These are phyloP conservation scores for Fusarium sp. DNA, from an alignment of 2,329 filamentous ascomycete species.

Conservation along the genomic window DNA sequence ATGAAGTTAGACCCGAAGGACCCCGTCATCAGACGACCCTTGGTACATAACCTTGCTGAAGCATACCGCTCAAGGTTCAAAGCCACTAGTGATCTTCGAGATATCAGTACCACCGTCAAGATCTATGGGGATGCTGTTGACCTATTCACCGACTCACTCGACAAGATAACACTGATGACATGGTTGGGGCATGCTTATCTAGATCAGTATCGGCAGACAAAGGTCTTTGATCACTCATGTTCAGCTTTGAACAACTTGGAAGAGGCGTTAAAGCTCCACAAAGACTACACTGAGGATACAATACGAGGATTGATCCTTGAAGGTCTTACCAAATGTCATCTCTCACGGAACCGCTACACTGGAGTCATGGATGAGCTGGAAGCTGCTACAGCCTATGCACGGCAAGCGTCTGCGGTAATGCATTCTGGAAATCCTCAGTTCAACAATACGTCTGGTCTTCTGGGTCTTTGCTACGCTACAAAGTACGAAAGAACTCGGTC, in stretches of 20 bases:
- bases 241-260: neutral
- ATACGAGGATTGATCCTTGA: neutral
- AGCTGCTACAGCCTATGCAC: too few relatives aligned
- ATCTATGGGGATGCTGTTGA: neutral
- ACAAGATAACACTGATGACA: neutral
- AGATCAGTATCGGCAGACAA: rapidly evolving
- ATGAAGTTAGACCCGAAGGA: rapidly evolving
- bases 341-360: rapidly evolving
- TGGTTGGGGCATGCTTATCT: neutral
- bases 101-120: neutral
- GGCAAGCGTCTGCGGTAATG: too few relatives aligned
- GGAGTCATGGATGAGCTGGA: rapidly evolving
- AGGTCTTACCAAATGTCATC: neutral
- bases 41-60: neutral
- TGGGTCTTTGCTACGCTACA: neutral
- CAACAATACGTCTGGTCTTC: neutral
- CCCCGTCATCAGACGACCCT: rapidly evolving
- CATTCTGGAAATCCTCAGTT: neutral
- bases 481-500: neutral
- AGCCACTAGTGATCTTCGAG: neutral
- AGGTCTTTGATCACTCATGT: neutral
- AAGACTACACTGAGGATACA: neutral
- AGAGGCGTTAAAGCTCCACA: rapidly evolving
- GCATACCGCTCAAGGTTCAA: neutral
- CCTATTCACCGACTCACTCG: neutral